Conservation (phyloP, 2,329 filamentous ascomycete genomes). For the Scedosporium dehoogii region DNA sequence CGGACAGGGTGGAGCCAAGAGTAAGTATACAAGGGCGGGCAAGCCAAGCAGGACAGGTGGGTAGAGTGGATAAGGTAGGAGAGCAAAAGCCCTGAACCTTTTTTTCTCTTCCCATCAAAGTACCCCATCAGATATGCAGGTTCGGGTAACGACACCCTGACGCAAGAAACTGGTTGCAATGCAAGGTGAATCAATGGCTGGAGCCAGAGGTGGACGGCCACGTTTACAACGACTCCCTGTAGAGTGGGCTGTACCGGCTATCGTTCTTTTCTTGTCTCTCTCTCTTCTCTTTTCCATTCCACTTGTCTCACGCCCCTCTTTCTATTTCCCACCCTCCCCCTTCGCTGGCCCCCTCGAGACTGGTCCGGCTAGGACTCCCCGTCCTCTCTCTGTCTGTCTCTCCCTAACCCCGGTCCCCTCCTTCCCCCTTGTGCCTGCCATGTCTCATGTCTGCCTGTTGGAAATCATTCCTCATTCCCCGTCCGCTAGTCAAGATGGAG, state of each 20-base stretch:
- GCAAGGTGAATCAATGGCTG: constrained; percentile 10
- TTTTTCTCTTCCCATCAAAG: neutral
- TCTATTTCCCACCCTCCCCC: too few relatives aligned
- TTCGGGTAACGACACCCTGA: neutral
- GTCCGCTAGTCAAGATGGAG: too few relatives aligned
- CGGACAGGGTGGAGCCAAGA: neutral
- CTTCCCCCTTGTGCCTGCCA: too few relatives aligned
- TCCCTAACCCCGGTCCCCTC: neutral
- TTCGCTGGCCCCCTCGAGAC: too few relatives aligned
- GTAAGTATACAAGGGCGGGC: too few relatives aligned
- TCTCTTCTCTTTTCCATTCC: too few relatives aligned
- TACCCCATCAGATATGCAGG: neutral
- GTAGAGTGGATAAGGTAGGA: neutral
- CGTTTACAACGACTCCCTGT: constrained; percentile 7
- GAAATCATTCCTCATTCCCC: too few relatives aligned
- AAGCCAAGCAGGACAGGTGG: neutral
- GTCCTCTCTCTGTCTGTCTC: neutral
- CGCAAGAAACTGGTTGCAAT: constrained; percentile 3
- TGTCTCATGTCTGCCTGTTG: too few relatives aligned
- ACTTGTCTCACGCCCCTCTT: too few relatives aligned
- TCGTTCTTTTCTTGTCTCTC: too few relatives aligned
- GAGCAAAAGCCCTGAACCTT: neutral
- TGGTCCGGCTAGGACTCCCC: too few relatives aligned
- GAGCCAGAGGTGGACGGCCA: constrained; percentile 13
- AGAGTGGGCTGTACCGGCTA: too few relatives aligned